phyloP scores from a whole-genome alignment of 1,284 basidiomycete species.

The Kalmanozyma brasiliensis region DNA sequence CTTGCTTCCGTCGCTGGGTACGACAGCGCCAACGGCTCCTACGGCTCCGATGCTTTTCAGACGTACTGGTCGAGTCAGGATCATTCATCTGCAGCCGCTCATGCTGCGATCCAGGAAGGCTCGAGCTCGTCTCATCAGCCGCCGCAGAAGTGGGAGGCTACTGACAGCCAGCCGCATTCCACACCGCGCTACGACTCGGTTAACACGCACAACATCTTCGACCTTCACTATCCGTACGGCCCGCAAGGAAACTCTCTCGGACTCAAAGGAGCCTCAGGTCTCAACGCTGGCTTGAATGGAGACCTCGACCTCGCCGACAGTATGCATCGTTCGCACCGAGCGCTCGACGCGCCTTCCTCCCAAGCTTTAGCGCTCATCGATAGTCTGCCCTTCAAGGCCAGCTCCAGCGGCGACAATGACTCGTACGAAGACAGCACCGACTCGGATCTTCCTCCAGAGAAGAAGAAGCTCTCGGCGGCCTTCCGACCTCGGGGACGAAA shows the following conservation, averaged over 20 bases:
- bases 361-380: constrained; percentile 32
- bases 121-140: constrained; percentile 8
- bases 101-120: constrained; percentile 2
- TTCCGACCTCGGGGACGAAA: constrained; percentile 49
- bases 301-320: constrained; percentile 20
- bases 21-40: not conserved
- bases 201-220: constrained; percentile 15
- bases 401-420: constrained; percentile 26
- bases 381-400: constrained; percentile 30
- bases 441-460: constrained; percentile 43
- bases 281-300: constrained; percentile 23
- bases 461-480: constrained; percentile 40
- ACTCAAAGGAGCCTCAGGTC: constrained; percentile 20
- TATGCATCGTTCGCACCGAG: constrained; percentile 9
- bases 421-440: constrained; percentile 49
- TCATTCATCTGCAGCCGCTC: constrained; percentile 5
- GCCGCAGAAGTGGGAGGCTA: constrained; percentile 24
- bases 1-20: not conserved
- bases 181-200: constrained; percentile 16
- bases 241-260: constrained; percentile 26
- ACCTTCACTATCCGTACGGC: constrained; percentile 24
- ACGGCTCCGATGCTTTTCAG: constrained; percentile 7
- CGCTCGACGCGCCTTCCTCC: constrained; percentile 7
- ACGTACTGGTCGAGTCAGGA: constrained; percentile 26
- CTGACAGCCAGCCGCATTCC: constrained; percentile 7